Conservation (phyloP, 1,284 basidiomycete genomes). For the Tilletia caries region DNA sequence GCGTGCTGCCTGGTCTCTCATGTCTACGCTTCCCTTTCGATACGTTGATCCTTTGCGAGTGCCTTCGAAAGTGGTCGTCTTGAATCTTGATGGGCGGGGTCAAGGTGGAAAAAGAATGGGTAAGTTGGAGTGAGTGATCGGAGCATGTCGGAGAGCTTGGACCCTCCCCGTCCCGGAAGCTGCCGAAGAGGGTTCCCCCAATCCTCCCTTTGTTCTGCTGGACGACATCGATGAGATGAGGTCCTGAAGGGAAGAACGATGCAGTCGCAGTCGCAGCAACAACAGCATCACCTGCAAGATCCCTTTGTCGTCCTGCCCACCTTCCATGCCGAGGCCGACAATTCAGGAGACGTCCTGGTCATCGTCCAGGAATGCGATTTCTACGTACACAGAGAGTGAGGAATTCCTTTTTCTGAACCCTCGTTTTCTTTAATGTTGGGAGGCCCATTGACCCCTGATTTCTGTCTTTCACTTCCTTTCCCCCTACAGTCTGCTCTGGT, state of each 20-base stretch:
- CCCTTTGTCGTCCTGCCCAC: conserved; percentile 25
- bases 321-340: conserved; percentile 27
- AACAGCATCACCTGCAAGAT: background rate
- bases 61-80: too few species aligned
- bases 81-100: too few species aligned
- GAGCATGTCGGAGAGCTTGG: too few species aligned
- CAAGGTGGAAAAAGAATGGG: too few species aligned
- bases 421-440: background rate
- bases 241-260: background rate
- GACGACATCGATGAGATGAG: background rate
- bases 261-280: background rate
- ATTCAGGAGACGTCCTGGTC: conserved; percentile 33
- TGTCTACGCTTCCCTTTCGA: background rate
- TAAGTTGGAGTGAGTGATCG: too few species aligned
- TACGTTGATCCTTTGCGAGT: too few species aligned
- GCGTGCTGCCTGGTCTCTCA: background rate
- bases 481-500: conserved; percentile 24
- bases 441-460: background rate
- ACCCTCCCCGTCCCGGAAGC: too few species aligned
- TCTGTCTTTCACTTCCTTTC: background rate
- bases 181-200: too few species aligned
- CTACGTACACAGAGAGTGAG: conserved; percentile 35
- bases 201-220: too few species aligned
- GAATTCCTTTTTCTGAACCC: background rate
- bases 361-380: conserved; percentile 31